A percentile compares a stretch with the other conserved stretches of the same genome.
These are phyloP conservation scores for Jasminum sambac DNA, from an alignment of 257 asterid species.

Conservation along the genomic window DNA sequence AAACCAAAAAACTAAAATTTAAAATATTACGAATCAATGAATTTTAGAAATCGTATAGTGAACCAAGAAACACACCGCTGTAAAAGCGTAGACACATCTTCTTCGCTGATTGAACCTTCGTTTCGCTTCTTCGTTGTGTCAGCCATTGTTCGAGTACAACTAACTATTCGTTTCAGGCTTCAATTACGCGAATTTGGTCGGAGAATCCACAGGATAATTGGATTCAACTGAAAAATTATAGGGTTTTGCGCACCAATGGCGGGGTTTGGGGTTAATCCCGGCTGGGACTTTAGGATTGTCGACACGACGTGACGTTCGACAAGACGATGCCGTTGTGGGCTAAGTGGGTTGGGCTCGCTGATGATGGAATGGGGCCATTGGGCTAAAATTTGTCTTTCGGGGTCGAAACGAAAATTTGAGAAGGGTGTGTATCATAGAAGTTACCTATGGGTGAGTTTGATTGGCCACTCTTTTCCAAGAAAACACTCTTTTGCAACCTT, in stretches of 20 bases:
- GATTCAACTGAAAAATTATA: not conserved
- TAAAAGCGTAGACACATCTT: constrained; percentile 47
- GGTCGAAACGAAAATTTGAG: no score
- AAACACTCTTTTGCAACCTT: no score
- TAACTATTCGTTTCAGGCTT: constrained; percentile 9
- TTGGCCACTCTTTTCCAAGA: no score
- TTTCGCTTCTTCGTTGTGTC: constrained; percentile 57
- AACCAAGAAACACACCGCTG: constrained; percentile 44
- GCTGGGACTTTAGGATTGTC: not conserved
- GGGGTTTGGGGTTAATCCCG: not conserved
- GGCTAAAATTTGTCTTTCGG: no score
- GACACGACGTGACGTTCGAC: not conserved
- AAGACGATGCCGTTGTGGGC: not conserved
- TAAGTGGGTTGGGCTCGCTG: not conserved
- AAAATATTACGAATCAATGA: not conserved
- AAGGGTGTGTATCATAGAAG: no score
- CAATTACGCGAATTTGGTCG: not conserved
- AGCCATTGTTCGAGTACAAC: constrained; percentile 36
- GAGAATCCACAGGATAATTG: not conserved
- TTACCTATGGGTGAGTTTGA: no score
- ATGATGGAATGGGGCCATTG: not conserved
- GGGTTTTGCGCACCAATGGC: not conserved
- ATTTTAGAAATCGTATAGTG: not conserved
- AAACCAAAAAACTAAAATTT: not conserved
- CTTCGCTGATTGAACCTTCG: constrained; percentile 59